Evolutionary conservation across 2,329 filamentous ascomycete species (phyloP), one percentile per base, ranked within the genome.

Genomic region (Neofusicoccum ribis): DNA sequence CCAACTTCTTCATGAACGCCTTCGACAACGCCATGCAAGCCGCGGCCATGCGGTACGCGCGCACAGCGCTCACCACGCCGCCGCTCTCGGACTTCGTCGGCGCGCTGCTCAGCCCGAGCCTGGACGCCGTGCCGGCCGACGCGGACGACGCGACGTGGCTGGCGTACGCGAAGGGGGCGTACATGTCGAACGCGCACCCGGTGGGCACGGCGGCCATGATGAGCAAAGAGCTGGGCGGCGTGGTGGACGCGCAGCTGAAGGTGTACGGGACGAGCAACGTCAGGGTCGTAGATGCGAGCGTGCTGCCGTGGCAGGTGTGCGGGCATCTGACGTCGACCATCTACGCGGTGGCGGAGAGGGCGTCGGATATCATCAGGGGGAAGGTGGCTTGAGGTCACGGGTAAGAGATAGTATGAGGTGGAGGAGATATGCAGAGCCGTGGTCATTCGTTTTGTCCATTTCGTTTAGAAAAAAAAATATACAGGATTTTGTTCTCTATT

Each of bases 1-100:
- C 80, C 2, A 77, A 77, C 58, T 81, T 79, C 68, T 77, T 81
- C 68, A 74, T 77, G 59, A 72, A 81, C 9, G 74, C 77, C 2
- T 76, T 77, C 37, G 79, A 82, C 62, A 66, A 70, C 1, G 66
- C 68, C 5, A 68, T 78, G 7, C 77, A 79, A 66, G 70, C 74
- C 1, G 73, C 72, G 0, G 70, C 71, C 4, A 74, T 76, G 17
- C 70, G 75, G 49, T 74, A 70, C 27, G 69, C 73, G 2, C 73
- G 76, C 3, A 66, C 73, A 17, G 70, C 75, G 14, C 72, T 74
- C 44, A 59, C 67, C 2, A 75, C 72, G 1, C 31, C 70, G 4
- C 74, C 74, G 11, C 69, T 76, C 0, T 66, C 72, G 2, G 44
- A 65, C 7, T 64, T 70, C 31, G 67, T 74, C 37, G 23, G n/a